These are phyloP conservation scores for Purshia tridentata DNA, from an alignment of 306 rosid species.

Conservation along the genomic window DNA sequence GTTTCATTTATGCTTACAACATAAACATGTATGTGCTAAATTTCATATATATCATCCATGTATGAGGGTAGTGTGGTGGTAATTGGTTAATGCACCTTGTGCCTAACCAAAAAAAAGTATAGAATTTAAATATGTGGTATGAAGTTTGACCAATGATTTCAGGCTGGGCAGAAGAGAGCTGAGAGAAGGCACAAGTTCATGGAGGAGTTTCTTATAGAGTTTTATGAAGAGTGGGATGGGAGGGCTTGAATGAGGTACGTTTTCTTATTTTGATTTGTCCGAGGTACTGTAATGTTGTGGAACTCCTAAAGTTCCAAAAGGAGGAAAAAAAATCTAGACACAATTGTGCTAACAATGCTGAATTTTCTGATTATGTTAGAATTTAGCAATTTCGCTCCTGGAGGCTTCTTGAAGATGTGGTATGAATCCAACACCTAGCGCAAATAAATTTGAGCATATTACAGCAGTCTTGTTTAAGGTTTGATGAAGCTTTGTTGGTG, in stretches of 20 bases:
- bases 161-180: constrained; percentile 89
- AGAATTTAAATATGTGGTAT: not conserved
- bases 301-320: not conserved
- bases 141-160: constrained; percentile 29
- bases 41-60: not conserved
- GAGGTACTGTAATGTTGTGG: not conserved
- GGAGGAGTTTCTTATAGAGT: constrained; percentile 80
- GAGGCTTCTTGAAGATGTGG: not conserved
- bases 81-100: not conserved
- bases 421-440: no score
- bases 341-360: not conserved
- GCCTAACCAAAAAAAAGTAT: not conserved
- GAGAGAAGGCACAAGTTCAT: constrained; percentile 84
- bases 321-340: not conserved
- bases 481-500: not conserved
- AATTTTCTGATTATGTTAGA: not conserved
- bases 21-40: not conserved
- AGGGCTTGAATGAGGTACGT: constrained; percentile 36
- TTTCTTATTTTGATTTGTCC: not conserved
- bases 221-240: constrained; percentile 82
- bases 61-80: not conserved
- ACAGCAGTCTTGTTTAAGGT: not conserved
- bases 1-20: not conserved
- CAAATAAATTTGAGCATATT: not conserved
- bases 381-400: not conserved